Evolutionary conservation across 1,284 basidiomycete genomes (phyloP).

Genomic region (Cutaneotrichosporon cyanovorans): DNA sequence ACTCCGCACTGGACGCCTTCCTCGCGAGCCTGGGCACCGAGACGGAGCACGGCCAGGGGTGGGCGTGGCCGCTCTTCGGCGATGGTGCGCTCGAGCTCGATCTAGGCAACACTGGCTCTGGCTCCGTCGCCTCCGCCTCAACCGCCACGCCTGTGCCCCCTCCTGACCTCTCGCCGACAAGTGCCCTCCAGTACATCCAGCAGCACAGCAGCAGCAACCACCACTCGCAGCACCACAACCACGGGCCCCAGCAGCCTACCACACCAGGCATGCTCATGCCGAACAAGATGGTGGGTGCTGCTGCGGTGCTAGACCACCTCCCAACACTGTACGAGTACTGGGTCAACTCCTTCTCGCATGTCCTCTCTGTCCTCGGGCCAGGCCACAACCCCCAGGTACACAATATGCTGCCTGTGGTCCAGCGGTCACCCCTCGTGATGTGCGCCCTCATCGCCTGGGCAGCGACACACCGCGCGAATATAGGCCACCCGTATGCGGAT

Average conservation of each 20-base stretch:
- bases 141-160: background rate
- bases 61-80: constrained; percentile 15
- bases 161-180: too few species aligned
- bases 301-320: constrained; percentile 17
- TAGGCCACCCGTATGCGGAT: constrained; percentile 25
- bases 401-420: constrained; percentile 22
- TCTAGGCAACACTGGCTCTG: background rate
- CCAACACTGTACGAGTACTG: constrained; percentile 23
- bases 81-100: constrained; percentile 15
- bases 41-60: constrained; percentile 10
- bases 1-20: constrained; percentile 14
- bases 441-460: constrained; percentile 31
- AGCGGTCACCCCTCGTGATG: constrained; percentile 25
- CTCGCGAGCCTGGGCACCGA: constrained; percentile 11
- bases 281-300: constrained; percentile 18
- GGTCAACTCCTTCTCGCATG: constrained; percentile 28
- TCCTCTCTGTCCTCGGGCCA: constrained; percentile 27
- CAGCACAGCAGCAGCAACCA: background rate
- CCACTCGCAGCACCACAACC: background rate
- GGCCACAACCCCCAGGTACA: constrained; percentile 23
- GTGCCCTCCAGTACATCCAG: background rate
- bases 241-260: background rate
- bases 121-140: background rate
- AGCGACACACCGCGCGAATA: constrained; percentile 23
- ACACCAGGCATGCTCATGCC: constrained; percentile 3